Evolutionary conservation across 2,329 filamentous ascomycete species (phyloP), one percentile per base, ranked within the genome.

Genomic region (Cercospora sp.): DNA sequence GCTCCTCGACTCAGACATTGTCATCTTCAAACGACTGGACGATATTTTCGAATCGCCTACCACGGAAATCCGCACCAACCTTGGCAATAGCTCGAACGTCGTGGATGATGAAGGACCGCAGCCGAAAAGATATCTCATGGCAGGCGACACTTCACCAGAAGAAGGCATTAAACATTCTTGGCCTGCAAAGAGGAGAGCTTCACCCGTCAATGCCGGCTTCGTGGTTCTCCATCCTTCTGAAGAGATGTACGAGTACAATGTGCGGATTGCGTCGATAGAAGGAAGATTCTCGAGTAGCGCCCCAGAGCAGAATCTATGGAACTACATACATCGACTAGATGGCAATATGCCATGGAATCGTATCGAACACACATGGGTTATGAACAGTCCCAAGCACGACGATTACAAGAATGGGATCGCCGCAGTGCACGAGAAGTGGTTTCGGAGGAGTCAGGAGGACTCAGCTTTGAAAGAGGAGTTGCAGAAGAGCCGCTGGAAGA

Each of bases 301-400:
- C 20, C 76, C 76, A 26, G 79, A 81, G 70, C 79, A 81, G 74
- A 77, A 78, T 66, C 64, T 81, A 57, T 66, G 81, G 58, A 81
- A 81, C 57, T 79, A 81, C 60, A 79, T 78, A 26, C 79, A 81
- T 67, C 71, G 78, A 3, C 67, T 71, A 13, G 77, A 78, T 1
- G 79, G 80, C 0, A 78, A 78, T 18, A 81, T 81, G 80, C 80
- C 80, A 0, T 81, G 79, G 79, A 75, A 73, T 62, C 75, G 36
- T 16, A n/a, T 39, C 5, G 36, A 39, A 39, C 4, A 39, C 2
- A 8, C 5, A 1, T 39, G 36, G 36, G 5, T 39, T 1, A 39
- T n/a, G 36, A n/a, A 39, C 13, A n/a, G 16, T 8, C 36, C 36
- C 2, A 39, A n/a, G 1, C 3, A 7, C n/a, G 36, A 39, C 5